Percentiles rank a stretch among this genome's conserved stretches.
These are phyloP conservation scores for Globisporangium solare DNA, from an alignment of 352 stramenopile genomes.

Conservation along the genomic window DNA sequence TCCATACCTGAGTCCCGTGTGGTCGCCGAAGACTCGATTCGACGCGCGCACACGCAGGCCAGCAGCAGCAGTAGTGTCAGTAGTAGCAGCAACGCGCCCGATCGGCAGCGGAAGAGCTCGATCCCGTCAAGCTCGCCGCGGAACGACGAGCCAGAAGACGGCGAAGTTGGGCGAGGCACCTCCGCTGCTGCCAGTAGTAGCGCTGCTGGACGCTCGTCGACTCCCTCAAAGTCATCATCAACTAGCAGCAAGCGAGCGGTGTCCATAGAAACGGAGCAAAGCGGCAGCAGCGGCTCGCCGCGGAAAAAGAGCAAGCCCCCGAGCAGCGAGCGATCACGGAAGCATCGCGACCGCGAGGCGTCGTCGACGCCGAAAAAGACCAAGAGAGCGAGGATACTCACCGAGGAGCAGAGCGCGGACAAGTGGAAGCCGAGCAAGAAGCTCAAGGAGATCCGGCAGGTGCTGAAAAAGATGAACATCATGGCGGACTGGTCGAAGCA, in stretches of 20 bases:
- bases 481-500: conserved; percentile 78
- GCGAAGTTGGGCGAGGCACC: conserved; percentile 25
- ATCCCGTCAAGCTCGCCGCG: conserved; percentile 16
- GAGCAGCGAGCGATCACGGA: conserved; percentile 3
- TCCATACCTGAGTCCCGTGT: background rate
- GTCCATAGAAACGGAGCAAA: conserved; percentile 19
- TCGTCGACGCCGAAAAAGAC: conserved; percentile 1
- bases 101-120: conserved; percentile 32
- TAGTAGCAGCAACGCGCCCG: conserved; percentile 16
- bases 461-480: conserved; percentile 87
- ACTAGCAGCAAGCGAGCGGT: conserved; percentile 26
- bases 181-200: conserved; percentile 8
- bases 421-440: conserved; percentile 81
- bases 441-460: conserved; percentile 68
- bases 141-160: conserved; percentile 48
- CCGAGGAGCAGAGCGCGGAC: conserved; percentile 45
- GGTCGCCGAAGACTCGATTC: conserved; percentile 37
- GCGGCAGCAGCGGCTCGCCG: conserved; percentile 15
- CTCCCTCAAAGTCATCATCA: conserved; percentile 2
- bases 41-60: conserved; percentile 24
- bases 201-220: conserved; percentile 6
- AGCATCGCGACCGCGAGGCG: background rate
- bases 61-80: conserved; percentile 4
- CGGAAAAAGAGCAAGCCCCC: conserved; percentile 22
- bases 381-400: conserved; percentile 31